Percentiles rank a stretch among this genome's conserved stretches.
These are phyloP conservation scores for Lineolata rhizophorae DNA, from an alignment of 495 filamentous ascomycete species.

Conservation along the genomic window DNA sequence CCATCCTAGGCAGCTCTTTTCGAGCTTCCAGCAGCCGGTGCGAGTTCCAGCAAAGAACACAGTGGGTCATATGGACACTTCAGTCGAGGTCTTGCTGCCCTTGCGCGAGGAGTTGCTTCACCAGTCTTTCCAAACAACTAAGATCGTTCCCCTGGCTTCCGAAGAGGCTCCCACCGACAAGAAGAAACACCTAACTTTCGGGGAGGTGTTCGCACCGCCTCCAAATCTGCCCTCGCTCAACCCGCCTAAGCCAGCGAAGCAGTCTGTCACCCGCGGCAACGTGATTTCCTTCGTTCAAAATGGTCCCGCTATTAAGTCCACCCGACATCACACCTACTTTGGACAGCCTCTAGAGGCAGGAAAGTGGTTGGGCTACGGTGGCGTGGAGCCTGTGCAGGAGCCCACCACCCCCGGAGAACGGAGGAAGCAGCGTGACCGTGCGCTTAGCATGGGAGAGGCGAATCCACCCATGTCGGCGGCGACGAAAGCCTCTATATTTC, in stretches of 20 bases:
- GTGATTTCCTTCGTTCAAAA: constrained; percentile 32
- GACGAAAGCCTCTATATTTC: constrained; percentile 27
- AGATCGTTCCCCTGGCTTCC: constrained; percentile 35
- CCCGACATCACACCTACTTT: constrained; percentile 23
- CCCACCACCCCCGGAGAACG: constrained; percentile 34
- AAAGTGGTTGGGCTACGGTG: constrained; percentile 44
- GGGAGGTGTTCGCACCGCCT: constrained; percentile 61
- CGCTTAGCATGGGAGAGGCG: constrained; percentile 41
- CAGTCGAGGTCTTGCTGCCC: constrained; percentile 11
- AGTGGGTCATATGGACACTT: constrained; percentile 1
- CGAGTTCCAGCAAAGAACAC: constrained; percentile 13
- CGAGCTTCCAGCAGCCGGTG: constrained; percentile 42
- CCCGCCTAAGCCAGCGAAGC: constrained; percentile 47
- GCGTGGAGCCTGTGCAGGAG: constrained; percentile 26
- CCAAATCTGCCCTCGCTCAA: constrained; percentile 40
- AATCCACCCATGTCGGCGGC: constrained; percentile 25
- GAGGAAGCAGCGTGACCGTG: constrained; percentile 47
- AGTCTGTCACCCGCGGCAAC: constrained; percentile 33
- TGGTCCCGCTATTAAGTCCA: no score
- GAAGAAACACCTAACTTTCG: constrained; percentile 40
- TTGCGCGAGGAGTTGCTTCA: constrained; percentile 46
- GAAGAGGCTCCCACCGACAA: constrained; percentile 16
- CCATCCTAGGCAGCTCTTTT: constrained; percentile 57
- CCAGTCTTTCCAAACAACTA: constrained; percentile 47
- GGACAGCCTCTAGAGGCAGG: constrained; percentile 35